Base-by-base conservation (phyloP, 2,329 filamentous ascomycete genomes). In the Byssochlamys sp. region DNA sequence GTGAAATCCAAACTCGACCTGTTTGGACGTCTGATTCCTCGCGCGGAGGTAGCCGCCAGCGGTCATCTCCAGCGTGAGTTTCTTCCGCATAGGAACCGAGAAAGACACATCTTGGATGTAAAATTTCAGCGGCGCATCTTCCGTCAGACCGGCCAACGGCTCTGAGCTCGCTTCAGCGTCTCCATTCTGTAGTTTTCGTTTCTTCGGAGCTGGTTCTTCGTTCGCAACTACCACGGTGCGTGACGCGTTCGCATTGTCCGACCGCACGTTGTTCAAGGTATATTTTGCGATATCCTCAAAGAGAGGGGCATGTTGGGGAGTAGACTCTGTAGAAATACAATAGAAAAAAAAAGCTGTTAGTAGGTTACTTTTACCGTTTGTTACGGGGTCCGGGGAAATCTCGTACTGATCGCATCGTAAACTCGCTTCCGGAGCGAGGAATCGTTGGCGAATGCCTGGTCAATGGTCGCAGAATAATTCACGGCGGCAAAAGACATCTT, bases 21-120 rank as follows among this genome's bases (percentile, higher is more conserved):
- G 73, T 50, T 75, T 77, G 19, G 78, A 79, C 2, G 76, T 69
- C 49, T 82, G 75, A 57, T 79, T 80, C 58, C 77, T 70, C 28
- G 76, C 79, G 50, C 79, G 75, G 39, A 83, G 71, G 55, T 66
- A 78, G n/a, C 65, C 63, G 58, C 63, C 64, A 55, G 67, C 67
- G 53, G 71, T 75, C n/a, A 86, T 68, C 66, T 85, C 80, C 28
- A 87, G 73, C 53, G 77, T 81, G 59, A 85, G 75, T 73, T 86
- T 86, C 74, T 86, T 87, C 55, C 84, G 75, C 63, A 83, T 80
- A 2, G 84, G 84, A 0, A 85, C 76, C 14, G 82, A 77, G 69
- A 86, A 85, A 57, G 81, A 84, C 56, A 84, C 73, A 62, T 85
- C 83, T 57, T 77, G 75, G 59, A 79, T 73, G 58, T 77, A 77